These are phyloP conservation scores for Thermoascus crustaceus DNA, from an alignment of 2,329 filamentous ascomycete species.

Conservation along the genomic window DNA sequence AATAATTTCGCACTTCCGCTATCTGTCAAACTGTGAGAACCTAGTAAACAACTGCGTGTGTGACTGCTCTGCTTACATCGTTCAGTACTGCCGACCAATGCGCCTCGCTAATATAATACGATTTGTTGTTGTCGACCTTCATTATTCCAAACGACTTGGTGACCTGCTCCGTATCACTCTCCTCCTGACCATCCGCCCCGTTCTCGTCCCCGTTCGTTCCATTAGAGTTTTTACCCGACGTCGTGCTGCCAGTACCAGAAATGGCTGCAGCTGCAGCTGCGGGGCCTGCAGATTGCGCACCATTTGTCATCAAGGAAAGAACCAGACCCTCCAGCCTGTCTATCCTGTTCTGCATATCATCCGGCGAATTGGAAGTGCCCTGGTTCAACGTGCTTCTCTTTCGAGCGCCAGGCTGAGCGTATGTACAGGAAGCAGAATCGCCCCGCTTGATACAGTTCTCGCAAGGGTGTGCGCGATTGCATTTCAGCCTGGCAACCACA, in stretches of 20 bases:
- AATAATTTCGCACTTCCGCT: constrained; percentile 88
- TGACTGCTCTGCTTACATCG: constrained; percentile 43
- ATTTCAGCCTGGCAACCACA: constrained; percentile 59
- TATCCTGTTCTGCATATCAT: constrained; percentile 98
- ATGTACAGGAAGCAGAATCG: constrained; percentile 73
- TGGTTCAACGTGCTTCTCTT: constrained; percentile 59
- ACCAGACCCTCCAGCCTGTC: constrained; percentile 89
- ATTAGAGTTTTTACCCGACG: constrained; percentile 29
- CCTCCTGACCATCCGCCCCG: constrained; percentile 50
- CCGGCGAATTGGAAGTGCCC: constrained; percentile 56
- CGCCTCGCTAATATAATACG: constrained; percentile 72
- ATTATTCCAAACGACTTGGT: constrained; percentile 71
- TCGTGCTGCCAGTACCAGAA: constrained; percentile 32
- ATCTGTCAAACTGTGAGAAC: constrained; percentile 46
- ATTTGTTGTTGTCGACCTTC: constrained; percentile 71
- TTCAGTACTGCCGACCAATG: constrained; percentile 75
- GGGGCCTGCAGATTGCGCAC: constrained; percentile 53
- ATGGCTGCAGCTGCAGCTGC: constrained; percentile 53
- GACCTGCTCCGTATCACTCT: constrained; percentile 62
- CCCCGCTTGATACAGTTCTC: constrained; percentile 90
- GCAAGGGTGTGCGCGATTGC: constrained; percentile 82
- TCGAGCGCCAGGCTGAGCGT: constrained; percentile 59
- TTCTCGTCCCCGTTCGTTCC: constrained; percentile 43
- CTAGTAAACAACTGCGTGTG: constrained; percentile 2
- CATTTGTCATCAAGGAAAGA: constrained; percentile 87